Evolutionary conservation across 2,329 filamentous ascomycete genomes (phyloP), one percentile per base, ranked within the genome.

Genomic region (Exophiala bonariae): DNA sequence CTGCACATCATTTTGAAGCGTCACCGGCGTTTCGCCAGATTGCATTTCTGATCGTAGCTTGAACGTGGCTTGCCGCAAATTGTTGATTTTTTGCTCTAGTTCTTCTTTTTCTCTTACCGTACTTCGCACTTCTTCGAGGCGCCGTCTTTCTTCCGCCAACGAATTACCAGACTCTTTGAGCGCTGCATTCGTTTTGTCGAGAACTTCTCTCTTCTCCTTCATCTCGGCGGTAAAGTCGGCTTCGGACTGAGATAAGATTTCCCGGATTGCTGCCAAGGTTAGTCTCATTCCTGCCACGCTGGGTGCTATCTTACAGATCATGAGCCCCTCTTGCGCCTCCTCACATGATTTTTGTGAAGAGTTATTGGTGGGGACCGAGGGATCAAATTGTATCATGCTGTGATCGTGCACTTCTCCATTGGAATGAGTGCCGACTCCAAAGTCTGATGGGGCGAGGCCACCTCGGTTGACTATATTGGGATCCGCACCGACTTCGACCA

Each of bases 401-500:
- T 61, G 68, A 54, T 48, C 66, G 44, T 58, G 78, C 64, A 33
- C 74, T 71, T 50, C 77, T 14, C 66, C 65, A 44, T 71, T 67
- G 30, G 77, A 74, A 54, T 75, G 72, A 41, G 89, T 86, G 8
- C 82, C 81, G 4, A 97, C 89, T 7, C 92, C 92, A 71, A 99
- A 99, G 65, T 97, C 93, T n/a, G 90, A 77, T 1, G 93, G 91
- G 31, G 89, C 80, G 10, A 97, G 77, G 16, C 92, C 91, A 35
- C 91, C 91, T 39, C 90, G 83, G 61, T 99, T 99, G 4, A 89
- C 81, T 61, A 97, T 91, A 43, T 86, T 83, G n/a, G 90, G 86
- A 66, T 97, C 90, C 1, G 93, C 93, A 47, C 92, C 90, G 34
- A 99, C 91, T 68, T 99, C 93, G 9, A 97, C 77, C 23, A 99